Evolutionary conservation across 345 rosid genomes (phyloP).

Genomic region (Pistacia atlantica): DNA sequence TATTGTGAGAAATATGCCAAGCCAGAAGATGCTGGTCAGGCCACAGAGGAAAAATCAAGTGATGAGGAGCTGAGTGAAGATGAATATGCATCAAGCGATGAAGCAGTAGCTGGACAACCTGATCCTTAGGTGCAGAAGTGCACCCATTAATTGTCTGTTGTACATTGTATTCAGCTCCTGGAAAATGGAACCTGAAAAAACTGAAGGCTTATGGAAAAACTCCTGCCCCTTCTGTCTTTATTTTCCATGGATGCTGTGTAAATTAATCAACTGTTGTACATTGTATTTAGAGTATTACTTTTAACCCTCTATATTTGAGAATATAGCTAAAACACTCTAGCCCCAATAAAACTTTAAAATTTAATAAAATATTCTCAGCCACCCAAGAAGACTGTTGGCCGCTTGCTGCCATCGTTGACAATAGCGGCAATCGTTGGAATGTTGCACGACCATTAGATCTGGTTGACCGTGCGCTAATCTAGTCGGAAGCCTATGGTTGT

Average conservation of each 20-base stretch:
- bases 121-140: constrained; percentile 52
- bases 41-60: constrained; percentile 67
- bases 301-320: no score
- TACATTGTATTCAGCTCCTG: constrained; percentile 46
- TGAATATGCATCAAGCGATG: constrained; percentile 70
- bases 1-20: constrained; percentile 88
- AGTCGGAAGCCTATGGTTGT: no score
- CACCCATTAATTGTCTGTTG: constrained; percentile 32
- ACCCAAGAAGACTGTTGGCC: no score
- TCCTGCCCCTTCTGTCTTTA: constrained; percentile 32
- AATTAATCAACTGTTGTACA: constrained; percentile 23
- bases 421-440: no score
- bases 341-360: no score
- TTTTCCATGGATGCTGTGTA: constrained; percentile 46
- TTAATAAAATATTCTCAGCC: no score
- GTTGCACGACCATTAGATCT: no score
- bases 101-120: constrained; percentile 78
- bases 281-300: no score
- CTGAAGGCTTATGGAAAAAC: constrained; percentile 35
- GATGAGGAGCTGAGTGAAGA: constrained; percentile 90
- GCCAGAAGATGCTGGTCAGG: constrained; percentile 62
- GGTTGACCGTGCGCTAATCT: no score
- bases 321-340: no score
- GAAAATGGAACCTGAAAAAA: constrained; percentile 28
- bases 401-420: no score